phyloP scores from a whole-genome alignment of 1,284 basidiomycete genomes.

The Puccinia novopanici region DNA sequence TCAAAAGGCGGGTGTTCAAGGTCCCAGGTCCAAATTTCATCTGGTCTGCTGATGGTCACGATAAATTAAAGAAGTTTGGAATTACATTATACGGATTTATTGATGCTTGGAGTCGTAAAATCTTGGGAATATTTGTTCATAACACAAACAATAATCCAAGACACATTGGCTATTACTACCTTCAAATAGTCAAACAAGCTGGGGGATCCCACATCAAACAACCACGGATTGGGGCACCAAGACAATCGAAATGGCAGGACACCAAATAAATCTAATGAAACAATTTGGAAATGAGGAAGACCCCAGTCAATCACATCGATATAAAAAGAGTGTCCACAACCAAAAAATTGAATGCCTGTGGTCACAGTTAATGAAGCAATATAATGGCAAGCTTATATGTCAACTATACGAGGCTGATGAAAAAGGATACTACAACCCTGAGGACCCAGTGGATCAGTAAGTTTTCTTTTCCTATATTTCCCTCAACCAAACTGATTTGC shows the following conservation, averaged over 20 bases:
- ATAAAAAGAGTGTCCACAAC: constrained; percentile 17
- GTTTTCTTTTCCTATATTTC: neutral
- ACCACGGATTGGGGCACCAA: constrained; percentile 12
- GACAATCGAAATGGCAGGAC: constrained; percentile 1
- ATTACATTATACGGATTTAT: constrained; percentile 24
- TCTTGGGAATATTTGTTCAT: constrained; percentile 21
- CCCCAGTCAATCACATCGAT: constrained; percentile 17
- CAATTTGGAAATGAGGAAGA: no score
- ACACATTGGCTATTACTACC: constrained; percentile 26
- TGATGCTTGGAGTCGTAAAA: no score
- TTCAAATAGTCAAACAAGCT: constrained; percentile 1
- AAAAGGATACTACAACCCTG: constrained; percentile 5
- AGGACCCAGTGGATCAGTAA: constrained; percentile 4
- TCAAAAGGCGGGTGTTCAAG: neutral
- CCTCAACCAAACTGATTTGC: neutral
- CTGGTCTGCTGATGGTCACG: constrained; percentile 14
- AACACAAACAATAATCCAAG: constrained; percentile 27
- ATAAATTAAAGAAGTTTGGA: no score
- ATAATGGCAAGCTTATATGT: neutral
- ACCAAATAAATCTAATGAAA: constrained; percentile 19
- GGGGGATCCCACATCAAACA: constrained; percentile 13
- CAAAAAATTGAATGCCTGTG: no score
- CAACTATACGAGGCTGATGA: neutral
- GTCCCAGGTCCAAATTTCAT: constrained; percentile 21
- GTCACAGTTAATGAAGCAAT: constrained; percentile 16